Evolutionary conservation across 75 land plant genomes (phyloP).

Genomic region (Sequoia sempervirens): DNA sequence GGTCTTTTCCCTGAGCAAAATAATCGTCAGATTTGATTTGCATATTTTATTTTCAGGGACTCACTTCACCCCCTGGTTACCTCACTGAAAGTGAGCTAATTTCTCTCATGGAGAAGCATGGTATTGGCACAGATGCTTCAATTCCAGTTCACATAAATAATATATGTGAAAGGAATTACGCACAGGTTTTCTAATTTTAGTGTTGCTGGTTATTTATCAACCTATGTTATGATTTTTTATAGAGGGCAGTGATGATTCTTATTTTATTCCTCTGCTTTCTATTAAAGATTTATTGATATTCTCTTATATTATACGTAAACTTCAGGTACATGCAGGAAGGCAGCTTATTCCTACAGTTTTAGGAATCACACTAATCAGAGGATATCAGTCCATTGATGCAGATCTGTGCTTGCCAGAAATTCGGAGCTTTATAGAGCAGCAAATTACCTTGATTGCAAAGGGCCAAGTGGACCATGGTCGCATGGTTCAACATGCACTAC

Average conservation of each 20-base stretch:
- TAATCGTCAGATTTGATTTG: not conserved
- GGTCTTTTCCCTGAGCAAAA: not conserved
- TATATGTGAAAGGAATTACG: conserved; percentile 96
- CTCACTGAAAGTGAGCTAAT: conserved; percentile 96
- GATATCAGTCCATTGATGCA: conserved; percentile 89
- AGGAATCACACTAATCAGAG: conserved; percentile 80
- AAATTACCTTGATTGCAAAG: conserved; percentile 89
- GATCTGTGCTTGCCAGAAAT: conserved; percentile 96
- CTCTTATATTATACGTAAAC: not conserved
- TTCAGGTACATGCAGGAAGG: conserved; percentile 89
- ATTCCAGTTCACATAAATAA: conserved; percentile 97
- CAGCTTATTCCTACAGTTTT: conserved; percentile 82
- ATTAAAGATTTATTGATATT: not conserved
- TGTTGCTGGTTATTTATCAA: not conserved
- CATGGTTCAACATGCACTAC: conserved; percentile 74
- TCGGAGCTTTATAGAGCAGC: conserved; percentile 93
- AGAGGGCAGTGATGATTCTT: not conserved
- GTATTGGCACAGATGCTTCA: conserved; percentile 98
- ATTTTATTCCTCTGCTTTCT: not conserved
- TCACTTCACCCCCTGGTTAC: conserved; percentile 82
- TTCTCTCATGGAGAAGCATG: conserved; percentile 97
- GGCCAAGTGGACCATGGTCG: conserved; percentile 76
- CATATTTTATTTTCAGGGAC: conserved; percentile 44
- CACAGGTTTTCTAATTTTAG: conserved; percentile 57
- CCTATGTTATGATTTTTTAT: not conserved